These are phyloP conservation scores for Zygoascus flipseniorum DNA, from an alignment of 805 yeast genomes.

Conservation along the genomic window DNA sequence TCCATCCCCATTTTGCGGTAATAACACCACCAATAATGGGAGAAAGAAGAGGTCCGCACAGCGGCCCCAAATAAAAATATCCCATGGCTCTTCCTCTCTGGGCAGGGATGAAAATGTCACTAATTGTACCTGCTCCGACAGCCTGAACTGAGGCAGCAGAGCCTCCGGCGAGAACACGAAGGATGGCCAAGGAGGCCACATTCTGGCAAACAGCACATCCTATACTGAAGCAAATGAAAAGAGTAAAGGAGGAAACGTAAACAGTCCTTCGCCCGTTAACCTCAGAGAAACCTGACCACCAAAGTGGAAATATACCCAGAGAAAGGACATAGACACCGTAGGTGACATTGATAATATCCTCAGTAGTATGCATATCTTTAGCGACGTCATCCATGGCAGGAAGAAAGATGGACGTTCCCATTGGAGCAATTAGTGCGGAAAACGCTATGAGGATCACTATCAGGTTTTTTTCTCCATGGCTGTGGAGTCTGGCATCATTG, in stretches of 20 bases:
- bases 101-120: conserved; percentile 59
- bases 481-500: conserved; percentile 60
- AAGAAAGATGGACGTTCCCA: conserved; percentile 77
- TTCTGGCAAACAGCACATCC: conserved; percentile 62
- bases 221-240: conserved; percentile 58
- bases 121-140: conserved; percentile 83
- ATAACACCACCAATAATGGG: conserved; percentile 78
- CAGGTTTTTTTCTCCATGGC: conserved; percentile 39
- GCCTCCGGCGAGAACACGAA: conserved; percentile 70
- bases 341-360: conserved; percentile 59
- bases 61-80: conserved; percentile 68
- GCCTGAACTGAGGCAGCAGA: conserved; percentile 80
- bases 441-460: conserved; percentile 59
- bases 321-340: conserved; percentile 72
- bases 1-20: conserved; percentile 69
- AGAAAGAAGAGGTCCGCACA: conserved; percentile 69
- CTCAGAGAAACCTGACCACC: conserved; percentile 85
- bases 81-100: conserved; percentile 78
- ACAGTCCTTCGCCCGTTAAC: conserved; percentile 65
- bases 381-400: conserved; percentile 66
- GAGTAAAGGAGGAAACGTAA: conserved; percentile 56
- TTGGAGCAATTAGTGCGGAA: conserved; percentile 76
- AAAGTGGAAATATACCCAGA: conserved; percentile 71
- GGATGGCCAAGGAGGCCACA: conserved; percentile 54
- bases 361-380: conserved; percentile 45